Evolutionary conservation across 1,284 basidiomycete species (phyloP), one percentile per base, ranked within the genome.

Genomic region (Clitocybe nebularis): DNA sequence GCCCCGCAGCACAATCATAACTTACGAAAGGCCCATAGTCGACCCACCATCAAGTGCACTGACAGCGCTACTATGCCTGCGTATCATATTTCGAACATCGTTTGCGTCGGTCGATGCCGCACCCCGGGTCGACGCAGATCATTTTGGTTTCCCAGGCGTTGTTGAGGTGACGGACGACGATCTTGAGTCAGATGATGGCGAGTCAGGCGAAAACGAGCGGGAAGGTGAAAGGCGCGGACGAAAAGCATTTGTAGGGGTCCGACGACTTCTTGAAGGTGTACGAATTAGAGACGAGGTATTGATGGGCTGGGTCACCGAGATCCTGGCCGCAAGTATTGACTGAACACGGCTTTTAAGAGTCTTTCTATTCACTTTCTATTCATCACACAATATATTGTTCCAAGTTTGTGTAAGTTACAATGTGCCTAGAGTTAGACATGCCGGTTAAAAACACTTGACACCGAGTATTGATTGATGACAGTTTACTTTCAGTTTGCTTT

Each of bases 101-200:
- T 89, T 88, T 51, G 81, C 82, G 10, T 76, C 82, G 2, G 60
- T 64, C 9, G 84, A 87, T 47, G 72, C 74, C 20, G 86, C 87
- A 0, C 86, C 86, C 10, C 72, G 83, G 9, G 77, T 73, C 2
- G 86, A 89, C 56, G 81, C 74, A 6, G 83, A 89, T 47, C 85
- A 87, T 51, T 90, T 89, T 59, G 87, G 87, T 2, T 90, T 90
- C 59, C 88, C 87, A 4, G 86, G 84, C 0, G 41, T 83, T 35
- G 69, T 84, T 25, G 83, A 85, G 49, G 84, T 86, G 13, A 68
- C 69, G 8, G 79, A 77, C 8, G 82, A 81, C 11, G 76, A 77
- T 30, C 52, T 58, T 24, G 67, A 69, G 39, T 55, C 56, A 17
- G 57, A 54, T 43, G 63, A 60, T 55, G 56, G 47, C 47, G 56